A percentile compares a stretch with the other conserved stretches of the same genome.
These are phyloP conservation scores for Nannochloropsis gaditana DNA, from an alignment of 108 stramenopile genomes.

Conservation along the genomic window DNA sequence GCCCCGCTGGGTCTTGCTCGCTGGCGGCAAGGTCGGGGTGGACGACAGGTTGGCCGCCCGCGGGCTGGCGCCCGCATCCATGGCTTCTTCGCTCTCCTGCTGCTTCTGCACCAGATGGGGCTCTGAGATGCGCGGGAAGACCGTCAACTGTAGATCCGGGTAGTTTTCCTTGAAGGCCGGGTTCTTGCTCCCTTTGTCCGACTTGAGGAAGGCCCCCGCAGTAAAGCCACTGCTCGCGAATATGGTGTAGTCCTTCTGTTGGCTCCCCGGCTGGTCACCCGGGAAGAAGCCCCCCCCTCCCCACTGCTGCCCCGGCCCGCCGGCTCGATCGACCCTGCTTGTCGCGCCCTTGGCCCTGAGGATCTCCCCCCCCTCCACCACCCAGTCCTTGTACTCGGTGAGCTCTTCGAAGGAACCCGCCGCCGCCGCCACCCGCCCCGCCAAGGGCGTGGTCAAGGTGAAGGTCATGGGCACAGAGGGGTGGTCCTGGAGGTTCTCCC, in stretches of 20 bases:
- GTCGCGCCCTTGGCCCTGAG: background rate
- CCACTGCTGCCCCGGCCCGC: background rate
- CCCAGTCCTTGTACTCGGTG: background rate
- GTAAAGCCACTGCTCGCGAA: slow-evolving; percentile 44
- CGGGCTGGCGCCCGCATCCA: background rate
- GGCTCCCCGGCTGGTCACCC: slow-evolving; percentile 2
- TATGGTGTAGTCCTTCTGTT: slow-evolving; percentile 6
- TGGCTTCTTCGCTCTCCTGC: background rate
- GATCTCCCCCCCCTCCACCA: slow-evolving; percentile 4
- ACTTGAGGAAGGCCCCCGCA: slow-evolving; percentile 46
- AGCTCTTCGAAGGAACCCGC: background rate
- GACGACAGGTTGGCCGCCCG: background rate
- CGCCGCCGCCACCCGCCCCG: background rate
- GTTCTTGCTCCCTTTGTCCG: slow-evolving; percentile 34
- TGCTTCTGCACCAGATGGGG: background rate
- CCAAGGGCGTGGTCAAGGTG: background rate
- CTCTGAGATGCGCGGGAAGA: slow-evolving; percentile 35
- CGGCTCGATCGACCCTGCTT: background rate
- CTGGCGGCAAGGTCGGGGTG: background rate
- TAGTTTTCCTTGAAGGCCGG: slow-evolving; percentile 1
- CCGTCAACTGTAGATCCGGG: slow-evolving; percentile 47
- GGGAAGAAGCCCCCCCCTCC: background rate
- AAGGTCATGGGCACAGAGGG: slow-evolving; percentile 16
- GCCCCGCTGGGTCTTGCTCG: background rate
- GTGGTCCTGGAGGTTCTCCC: slow-evolving; percentile 48